Percentiles rank a stretch among this genome's conserved stretches.
phyloP scores from a whole-genome alignment of 2,329 filamentous ascomycete genomes.

The Claviceps quebecensis region DNA sequence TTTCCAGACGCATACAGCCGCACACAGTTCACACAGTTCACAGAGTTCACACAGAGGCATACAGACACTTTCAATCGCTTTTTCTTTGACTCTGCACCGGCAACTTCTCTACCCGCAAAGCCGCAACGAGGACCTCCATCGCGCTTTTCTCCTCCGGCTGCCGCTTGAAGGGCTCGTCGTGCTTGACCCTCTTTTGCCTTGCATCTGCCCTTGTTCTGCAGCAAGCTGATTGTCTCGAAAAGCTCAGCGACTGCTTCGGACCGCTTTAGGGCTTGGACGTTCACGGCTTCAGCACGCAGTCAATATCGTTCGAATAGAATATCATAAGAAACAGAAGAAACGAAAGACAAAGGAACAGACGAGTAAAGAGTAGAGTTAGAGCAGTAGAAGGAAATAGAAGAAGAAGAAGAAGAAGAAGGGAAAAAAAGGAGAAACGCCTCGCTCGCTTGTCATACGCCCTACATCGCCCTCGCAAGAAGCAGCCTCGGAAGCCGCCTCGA shows the following conservation, averaged over 20 bases:
- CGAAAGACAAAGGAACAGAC: no score
- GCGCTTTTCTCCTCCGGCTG: neutral
- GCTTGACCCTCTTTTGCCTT: neutral
- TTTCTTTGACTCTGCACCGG: neutral
- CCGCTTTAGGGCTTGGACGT: conserved; percentile 2
- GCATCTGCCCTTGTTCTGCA: neutral
- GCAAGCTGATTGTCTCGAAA: neutral
- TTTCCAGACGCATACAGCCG: neutral
- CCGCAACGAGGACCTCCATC: neutral
- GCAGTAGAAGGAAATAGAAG: no score
- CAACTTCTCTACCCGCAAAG: neutral
- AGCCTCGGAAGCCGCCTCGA: no score
- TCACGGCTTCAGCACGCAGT: neutral
- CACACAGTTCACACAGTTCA: neutral
- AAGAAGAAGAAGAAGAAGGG: no score
- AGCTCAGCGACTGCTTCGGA: conserved; percentile 1
- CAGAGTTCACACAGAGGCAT: neutral
- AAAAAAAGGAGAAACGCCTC: neutral
- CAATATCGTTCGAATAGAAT: neutral
- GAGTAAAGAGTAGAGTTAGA: no score
- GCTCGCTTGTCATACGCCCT: neutral
- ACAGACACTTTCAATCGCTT: neutral
- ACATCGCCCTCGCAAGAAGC: neutral
- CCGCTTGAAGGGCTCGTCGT: neutral
- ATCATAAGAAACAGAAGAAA: no score